Conservation (phyloP, 2,329 filamentous ascomycete genomes). For the Neofusicoccum sp. region DNA sequence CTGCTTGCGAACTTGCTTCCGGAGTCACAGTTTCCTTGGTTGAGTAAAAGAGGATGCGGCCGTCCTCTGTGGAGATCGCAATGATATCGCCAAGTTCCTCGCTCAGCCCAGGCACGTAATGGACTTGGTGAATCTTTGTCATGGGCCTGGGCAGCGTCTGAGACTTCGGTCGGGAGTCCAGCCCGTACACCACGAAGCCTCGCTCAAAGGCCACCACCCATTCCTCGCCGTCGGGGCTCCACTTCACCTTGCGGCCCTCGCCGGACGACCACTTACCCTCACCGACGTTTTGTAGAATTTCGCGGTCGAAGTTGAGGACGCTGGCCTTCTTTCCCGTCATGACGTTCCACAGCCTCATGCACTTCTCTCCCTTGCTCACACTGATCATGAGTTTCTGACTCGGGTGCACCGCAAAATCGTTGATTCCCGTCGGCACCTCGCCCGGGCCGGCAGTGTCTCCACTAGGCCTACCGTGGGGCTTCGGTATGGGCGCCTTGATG, state of each 20-base stretch:
- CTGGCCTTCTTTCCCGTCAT: constrained; percentile 96
- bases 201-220: constrained; percentile 90
- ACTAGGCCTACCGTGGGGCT: constrained; percentile 75
- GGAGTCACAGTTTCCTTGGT: constrained; percentile 55
- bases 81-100: constrained; percentile 59
- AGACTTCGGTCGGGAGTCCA: constrained; percentile 81
- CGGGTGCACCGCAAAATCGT: constrained; percentile 93
- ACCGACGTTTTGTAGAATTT: constrained; percentile 72
- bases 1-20: constrained; percentile 33
- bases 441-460: constrained; percentile 87
- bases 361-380: constrained; percentile 84
- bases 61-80: constrained; percentile 86
- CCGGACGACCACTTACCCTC: constrained; percentile 77
- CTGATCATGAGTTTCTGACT: constrained; percentile 96
- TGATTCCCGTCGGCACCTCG: constrained; percentile 82
- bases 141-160: constrained; percentile 67
- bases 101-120: constrained; percentile 60
- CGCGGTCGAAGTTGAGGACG: constrained; percentile 79
- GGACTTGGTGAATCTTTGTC: constrained; percentile 83
- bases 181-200: constrained; percentile 81
- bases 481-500: constrained; percentile 87
- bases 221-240: constrained; percentile 76
- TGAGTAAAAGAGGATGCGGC: constrained; percentile 80
- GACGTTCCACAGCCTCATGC: constrained; percentile 94
- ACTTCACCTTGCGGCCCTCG: constrained; percentile 80